These are phyloP conservation scores for Boletus coccyginus DNA, from an alignment of 768 basidiomycete genomes.

Conservation along the genomic window DNA sequence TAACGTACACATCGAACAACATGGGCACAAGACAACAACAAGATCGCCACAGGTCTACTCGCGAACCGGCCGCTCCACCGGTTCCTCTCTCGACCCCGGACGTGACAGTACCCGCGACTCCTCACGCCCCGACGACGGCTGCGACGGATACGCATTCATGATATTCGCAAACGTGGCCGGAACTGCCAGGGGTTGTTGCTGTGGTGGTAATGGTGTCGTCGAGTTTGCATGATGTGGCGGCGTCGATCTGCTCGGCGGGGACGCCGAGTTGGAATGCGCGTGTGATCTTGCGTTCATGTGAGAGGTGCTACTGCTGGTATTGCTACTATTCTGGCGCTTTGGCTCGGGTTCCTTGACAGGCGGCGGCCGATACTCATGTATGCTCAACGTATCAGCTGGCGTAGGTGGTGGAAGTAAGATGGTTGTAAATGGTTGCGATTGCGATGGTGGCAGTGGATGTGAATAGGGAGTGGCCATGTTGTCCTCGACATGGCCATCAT, in stretches of 20 bases:
- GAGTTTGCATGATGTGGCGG: constrained; percentile 19
- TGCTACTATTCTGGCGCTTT: constrained; percentile 17
- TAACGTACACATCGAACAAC: constrained; percentile 6
- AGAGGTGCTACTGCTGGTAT: constrained; percentile 1
- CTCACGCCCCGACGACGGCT: constrained; percentile 18
- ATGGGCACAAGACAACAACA: not conserved
- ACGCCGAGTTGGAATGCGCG: constrained; percentile 15
- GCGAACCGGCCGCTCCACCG: constrained; percentile 13
- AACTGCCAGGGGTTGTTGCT: constrained; percentile 31
- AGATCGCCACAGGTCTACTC: constrained; percentile 5
- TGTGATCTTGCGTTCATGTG: constrained; percentile 12
- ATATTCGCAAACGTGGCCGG: constrained; percentile 64
- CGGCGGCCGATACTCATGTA: constrained; percentile 33
- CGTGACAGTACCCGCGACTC: constrained; percentile 26
- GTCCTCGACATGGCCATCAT: constrained; percentile 26
- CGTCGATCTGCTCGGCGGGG: constrained; percentile 25
- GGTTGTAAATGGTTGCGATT: constrained; percentile 28
- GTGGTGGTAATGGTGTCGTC: not conserved
- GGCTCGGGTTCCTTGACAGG: constrained; percentile 16
- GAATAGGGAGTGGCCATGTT: constrained; percentile 13
- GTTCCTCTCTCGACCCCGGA: constrained; percentile 27
- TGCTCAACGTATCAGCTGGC: constrained; percentile 26
- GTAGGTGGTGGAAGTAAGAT: constrained; percentile 31
- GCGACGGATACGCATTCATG: constrained; percentile 63
- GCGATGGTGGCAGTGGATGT: constrained; percentile 19